Evolutionary conservation across 148 eudicot genomes (phyloP).

Genomic region (Drosera capensis): DNA sequence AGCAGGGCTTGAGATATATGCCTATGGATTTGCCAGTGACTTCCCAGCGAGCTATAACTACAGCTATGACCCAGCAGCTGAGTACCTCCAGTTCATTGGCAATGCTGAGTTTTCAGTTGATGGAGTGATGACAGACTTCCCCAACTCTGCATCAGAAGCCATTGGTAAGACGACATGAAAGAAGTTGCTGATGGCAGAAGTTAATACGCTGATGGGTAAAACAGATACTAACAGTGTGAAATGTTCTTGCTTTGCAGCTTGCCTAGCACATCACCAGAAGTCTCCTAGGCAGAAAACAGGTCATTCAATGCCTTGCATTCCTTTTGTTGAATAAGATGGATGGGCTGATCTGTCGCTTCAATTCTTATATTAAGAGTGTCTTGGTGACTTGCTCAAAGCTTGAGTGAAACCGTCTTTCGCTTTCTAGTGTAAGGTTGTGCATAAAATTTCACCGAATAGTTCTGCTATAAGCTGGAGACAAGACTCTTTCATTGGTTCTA

Average conservation of each 20-base stretch:
- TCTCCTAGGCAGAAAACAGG: constrained; percentile 22
- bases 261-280: constrained; percentile 59
- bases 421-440: no score
- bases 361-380: no score
- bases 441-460: no score
- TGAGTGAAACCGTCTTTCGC: no score
- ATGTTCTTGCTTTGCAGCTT: constrained; percentile 32
- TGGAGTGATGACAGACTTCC: constrained; percentile 76
- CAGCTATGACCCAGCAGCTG: constrained; percentile 72
- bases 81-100: constrained; percentile 63
- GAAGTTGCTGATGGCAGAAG: neutral
- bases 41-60: constrained; percentile 46
- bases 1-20: constrained; percentile 58
- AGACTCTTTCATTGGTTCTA: no score
- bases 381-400: no score
- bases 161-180: constrained; percentile 30
- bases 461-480: no score
- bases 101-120: constrained; percentile 65
- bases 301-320: no score
- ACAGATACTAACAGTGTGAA: neutral
- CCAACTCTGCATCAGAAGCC: constrained; percentile 70
- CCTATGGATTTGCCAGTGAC: constrained; percentile 73
- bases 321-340: no score
- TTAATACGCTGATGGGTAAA: neutral
- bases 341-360: no score